Evolutionary conservation across 2,329 filamentous ascomycete species (phyloP).

Genomic region (Colletotrichum lentis): DNA sequence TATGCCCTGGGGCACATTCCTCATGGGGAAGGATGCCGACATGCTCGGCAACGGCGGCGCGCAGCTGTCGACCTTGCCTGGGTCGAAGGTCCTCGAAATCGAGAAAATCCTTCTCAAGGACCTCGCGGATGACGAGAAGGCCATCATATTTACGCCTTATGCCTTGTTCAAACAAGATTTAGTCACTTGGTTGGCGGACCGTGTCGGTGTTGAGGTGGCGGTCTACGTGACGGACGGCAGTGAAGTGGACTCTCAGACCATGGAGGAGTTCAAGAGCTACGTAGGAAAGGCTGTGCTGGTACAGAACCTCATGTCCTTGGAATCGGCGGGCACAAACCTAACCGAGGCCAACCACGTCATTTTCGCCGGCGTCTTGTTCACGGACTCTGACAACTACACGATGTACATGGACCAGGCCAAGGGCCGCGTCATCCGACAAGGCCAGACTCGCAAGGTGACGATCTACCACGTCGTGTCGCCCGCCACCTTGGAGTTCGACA

Average conservation of each 20-base stretch:
- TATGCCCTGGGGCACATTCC: constrained; percentile 1
- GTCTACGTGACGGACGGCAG: constrained; percentile 25
- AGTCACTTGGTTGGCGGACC: too few relatives aligned
- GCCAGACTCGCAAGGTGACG: constrained; percentile 50
- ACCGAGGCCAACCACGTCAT: constrained; percentile 54
- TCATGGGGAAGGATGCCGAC: not conserved
- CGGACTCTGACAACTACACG: constrained; percentile 46
- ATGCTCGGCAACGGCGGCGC: not conserved
- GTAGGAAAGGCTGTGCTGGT: constrained; percentile 45
- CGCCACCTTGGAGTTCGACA: constrained; percentile 53
- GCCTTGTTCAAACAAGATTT: constrained; percentile 43
- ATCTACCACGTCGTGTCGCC: constrained; percentile 52
- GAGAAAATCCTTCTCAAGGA: constrained; percentile 40
- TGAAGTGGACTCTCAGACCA: constrained; percentile 14
- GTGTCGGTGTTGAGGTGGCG: too few relatives aligned
- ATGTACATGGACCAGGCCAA: constrained; percentile 51
- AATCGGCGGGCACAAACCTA: constrained; percentile 54
- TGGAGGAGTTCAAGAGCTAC: constrained; percentile 44
- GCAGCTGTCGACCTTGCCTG: not conserved
- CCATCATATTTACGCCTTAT: constrained; percentile 52
- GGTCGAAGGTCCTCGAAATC: constrained; percentile 41
- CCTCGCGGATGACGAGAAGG: constrained; percentile 40
- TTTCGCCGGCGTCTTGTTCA: constrained; percentile 49
- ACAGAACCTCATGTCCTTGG: constrained; percentile 49
- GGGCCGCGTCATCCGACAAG: constrained; percentile 51